Conservation (phyloP, 345 rosid genomes). For the Theobroma cacao region DNA sequence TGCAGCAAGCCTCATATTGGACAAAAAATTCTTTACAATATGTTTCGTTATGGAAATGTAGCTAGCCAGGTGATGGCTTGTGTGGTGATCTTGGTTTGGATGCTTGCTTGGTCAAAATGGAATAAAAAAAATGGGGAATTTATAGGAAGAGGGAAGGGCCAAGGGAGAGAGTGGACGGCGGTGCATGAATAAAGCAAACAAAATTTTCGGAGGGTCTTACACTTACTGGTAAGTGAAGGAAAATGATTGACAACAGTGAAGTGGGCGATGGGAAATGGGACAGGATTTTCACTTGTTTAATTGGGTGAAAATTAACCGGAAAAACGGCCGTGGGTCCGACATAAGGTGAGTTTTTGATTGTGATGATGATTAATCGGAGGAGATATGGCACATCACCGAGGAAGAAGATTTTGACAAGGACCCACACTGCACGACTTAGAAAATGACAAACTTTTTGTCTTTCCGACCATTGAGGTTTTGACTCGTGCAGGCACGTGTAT, state of each 20-base stretch:
- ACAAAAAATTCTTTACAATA: neutral
- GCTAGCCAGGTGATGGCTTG: neutral
- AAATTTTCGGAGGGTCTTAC: neutral
- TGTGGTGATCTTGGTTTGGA: no score
- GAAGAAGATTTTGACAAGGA: neutral
- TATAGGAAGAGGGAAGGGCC: neutral
- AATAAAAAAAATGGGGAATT: neutral
- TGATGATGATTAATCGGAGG: neutral
- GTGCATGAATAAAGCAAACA: neutral
- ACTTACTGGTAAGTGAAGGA: neutral
- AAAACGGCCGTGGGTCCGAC: conserved; percentile 9
- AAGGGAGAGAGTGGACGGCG: neutral
- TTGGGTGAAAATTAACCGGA: neutral
- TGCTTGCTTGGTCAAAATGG: neutral
- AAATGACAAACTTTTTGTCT: neutral
- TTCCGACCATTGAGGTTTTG: neutral
- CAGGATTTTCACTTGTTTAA: neutral
- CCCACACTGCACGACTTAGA: neutral
- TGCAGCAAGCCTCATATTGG: neutral
- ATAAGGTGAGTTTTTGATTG: neutral
- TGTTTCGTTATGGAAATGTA: neutral
- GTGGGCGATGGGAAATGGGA: neutral
- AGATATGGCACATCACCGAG: neutral
- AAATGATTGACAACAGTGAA: neutral
- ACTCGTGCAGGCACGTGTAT: neutral